Base-by-base conservation (phyloP, 257 asterid genomes). In the Fraxinus anomala region DNA sequence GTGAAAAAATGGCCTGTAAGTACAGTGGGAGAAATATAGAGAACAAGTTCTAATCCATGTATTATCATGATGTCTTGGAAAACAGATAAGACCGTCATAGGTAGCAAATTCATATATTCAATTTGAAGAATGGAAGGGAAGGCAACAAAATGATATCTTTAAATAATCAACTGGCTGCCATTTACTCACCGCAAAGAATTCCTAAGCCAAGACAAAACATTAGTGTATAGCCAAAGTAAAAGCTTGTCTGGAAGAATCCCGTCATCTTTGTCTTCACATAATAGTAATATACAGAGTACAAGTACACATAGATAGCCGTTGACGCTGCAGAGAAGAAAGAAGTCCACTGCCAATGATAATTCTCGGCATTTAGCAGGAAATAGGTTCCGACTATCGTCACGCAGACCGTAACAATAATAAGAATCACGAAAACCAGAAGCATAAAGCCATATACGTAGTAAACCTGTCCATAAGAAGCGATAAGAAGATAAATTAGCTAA, bases 281-380 rank as follows among this genome's bases (percentile, higher is more conserved):
- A 83, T 84, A 89, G 83, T 89, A 89, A 68, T 89, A 89, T 73
- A 89, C 81, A 3, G 93, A 87, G 73, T 89, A 89, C 77, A 89
- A 76, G 83, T 87, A 89, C 72, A 89, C 93, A 72, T 89, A 89
- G 39, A 86, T 84, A 40, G 89, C 90, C 34, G 93, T 89, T 51
- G 93, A 89, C n/a, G 88, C 88, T 44, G 93, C 93, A 12, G 93
- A 87, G 84, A 89, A 87, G 76, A 89, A 89, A 26, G 93, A 87
- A 70, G 93, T 89, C 93, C 93, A 89, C 73, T 89, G 91, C 93
- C 93, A 89, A 68, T 89, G 91, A 87, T 89, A 89, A 81, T 89
- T 89, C 87, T 89, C 93, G 4, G 93, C 93, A 81, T 89, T 89
- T 73, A 89, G 87, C 81, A 89, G 83, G 89, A 89, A 89, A 79